A percentile compares a stretch with the other conserved stretches of the same genome.
Conservation (phyloP, 805 yeast species). For the Yarrowia bubula region DNA sequence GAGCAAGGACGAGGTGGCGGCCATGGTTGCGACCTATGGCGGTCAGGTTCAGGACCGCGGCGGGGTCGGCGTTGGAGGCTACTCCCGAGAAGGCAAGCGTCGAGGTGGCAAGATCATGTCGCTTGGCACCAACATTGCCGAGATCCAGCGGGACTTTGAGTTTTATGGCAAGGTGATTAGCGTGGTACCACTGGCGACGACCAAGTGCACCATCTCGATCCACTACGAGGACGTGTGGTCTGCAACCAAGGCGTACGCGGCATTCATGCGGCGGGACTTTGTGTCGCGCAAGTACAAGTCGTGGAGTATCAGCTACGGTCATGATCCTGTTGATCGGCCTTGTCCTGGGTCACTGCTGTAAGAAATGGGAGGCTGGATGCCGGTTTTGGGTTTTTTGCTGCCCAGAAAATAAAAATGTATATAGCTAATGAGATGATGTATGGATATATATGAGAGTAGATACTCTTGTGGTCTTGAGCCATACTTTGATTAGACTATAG, state of each 20-base stretch:
- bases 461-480: too few species aligned
- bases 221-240: slow-evolving; percentile 24
- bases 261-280: slow-evolving; percentile 5
- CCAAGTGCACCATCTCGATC: slow-evolving; percentile 11
- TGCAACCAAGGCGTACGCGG: slow-evolving; percentile 16
- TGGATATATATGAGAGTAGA: too few species aligned
- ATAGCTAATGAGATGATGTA: background rate
- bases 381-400: background rate
- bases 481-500: too few species aligned
- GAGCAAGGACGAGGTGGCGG: slow-evolving; percentile 4
- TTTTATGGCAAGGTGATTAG: slow-evolving; percentile 17
- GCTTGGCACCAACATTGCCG: slow-evolving; percentile 19
- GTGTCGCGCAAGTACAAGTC: slow-evolving; percentile 18
- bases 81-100: slow-evolving; percentile 13
- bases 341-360: slow-evolving; percentile 16
- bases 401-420: background rate
- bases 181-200: slow-evolving; percentile 20
- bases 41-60: too few species aligned
- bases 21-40: slow-evolving; percentile 13
- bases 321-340: slow-evolving; percentile 23
- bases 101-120: slow-evolving; percentile 14
- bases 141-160: slow-evolving; percentile 21
- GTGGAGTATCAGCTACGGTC: slow-evolving; percentile 3
- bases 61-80: background rate
- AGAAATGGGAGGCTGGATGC: background rate